Percentiles rank a stretch among this genome's conserved stretches.
Evolutionary conservation across 1,284 basidiomycete species (phyloP).

Genomic region (Cutaneotrichosporon spelunceum): DNA sequence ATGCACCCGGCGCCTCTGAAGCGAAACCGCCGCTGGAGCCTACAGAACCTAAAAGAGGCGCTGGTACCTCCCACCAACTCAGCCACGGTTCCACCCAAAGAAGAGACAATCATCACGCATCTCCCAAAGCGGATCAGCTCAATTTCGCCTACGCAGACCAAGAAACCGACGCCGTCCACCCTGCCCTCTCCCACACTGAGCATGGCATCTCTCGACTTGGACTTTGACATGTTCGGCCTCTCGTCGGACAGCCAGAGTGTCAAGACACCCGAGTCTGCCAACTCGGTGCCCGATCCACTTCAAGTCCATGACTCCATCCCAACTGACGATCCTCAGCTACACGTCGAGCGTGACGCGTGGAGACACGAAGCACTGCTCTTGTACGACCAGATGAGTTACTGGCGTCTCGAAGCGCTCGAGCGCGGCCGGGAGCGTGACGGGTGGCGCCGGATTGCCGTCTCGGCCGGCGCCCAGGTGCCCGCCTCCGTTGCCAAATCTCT

Average conservation of each 20-base stretch:
- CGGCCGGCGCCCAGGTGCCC: neutral
- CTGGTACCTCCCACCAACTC: neutral
- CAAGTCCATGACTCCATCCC: neutral
- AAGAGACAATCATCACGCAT: slow-evolving; percentile 1
- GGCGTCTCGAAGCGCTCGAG: slow-evolving; percentile 7
- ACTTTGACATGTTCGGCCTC: slow-evolving; percentile 7
- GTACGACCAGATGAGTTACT: slow-evolving; percentile 8
- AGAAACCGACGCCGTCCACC: neutral
- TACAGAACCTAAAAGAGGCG: neutral
- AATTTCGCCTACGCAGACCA: neutral
- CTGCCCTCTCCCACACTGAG: neutral
- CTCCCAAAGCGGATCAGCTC: neutral
- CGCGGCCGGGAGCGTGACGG: slow-evolving; percentile 6
- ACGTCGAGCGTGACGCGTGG: slow-evolving; percentile 4
- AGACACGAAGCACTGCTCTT: slow-evolving; percentile 5
- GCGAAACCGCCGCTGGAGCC: neutral
- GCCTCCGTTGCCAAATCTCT: neutral
- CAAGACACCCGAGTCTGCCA: neutral
- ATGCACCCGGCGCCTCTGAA: neutral
- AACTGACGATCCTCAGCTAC: neutral
- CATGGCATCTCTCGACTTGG: slow-evolving; percentile 1
- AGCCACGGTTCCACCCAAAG: neutral
- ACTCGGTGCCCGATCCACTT: neutral
- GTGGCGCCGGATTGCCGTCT: neutral
- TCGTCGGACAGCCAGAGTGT: neutral